These are phyloP conservation scores for Kluyveromyces marxianus DNA, from an alignment of 1,139 yeast genomes.

Conservation along the genomic window DNA sequence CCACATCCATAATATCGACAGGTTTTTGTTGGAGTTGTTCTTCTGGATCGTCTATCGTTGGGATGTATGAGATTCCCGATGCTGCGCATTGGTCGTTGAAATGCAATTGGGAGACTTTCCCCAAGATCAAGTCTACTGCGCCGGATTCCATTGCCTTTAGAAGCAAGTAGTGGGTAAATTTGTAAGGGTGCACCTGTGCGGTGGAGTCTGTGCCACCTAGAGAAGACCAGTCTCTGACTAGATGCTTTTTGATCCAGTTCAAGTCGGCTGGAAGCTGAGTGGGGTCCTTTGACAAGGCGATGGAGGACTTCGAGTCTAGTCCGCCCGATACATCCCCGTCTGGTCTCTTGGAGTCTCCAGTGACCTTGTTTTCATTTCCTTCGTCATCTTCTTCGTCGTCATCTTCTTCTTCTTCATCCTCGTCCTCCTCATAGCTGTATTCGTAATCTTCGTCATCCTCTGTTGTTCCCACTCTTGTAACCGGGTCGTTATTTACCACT, in stretches of 20 bases:
- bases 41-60: slow-evolving; percentile 34
- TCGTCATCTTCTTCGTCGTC: neutral
- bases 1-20: slow-evolving; percentile 46
- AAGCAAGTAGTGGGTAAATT: slow-evolving; percentile 74
- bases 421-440: slow-evolving; percentile 4
- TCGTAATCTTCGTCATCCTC: slow-evolving; percentile 6
- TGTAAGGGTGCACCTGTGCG: slow-evolving; percentile 95
- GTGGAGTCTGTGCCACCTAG: slow-evolving; percentile 85
- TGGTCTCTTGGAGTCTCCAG: too few relatives aligned
- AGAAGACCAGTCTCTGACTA: slow-evolving; percentile 68
- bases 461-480: slow-evolving; percentile 2
- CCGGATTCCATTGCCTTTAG: slow-evolving; percentile 79
- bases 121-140: slow-evolving; percentile 75
- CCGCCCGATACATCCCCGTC: neutral
- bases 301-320: slow-evolving; percentile 1
- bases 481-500: slow-evolving; percentile 4
- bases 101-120: slow-evolving; percentile 66
- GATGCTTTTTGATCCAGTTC: slow-evolving; percentile 68
- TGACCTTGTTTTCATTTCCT: too few relatives aligned
- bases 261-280: slow-evolving; percentile 56
- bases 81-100: slow-evolving; percentile 55
- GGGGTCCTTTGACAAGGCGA: slow-evolving; percentile 7
- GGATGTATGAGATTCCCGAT: slow-evolving; percentile 57
- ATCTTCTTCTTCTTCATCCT: neutral
- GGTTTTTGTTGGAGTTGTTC: slow-evolving; percentile 13